Conservation (phyloP, 1,139 yeast species). For the Diutina neorugosa region DNA sequence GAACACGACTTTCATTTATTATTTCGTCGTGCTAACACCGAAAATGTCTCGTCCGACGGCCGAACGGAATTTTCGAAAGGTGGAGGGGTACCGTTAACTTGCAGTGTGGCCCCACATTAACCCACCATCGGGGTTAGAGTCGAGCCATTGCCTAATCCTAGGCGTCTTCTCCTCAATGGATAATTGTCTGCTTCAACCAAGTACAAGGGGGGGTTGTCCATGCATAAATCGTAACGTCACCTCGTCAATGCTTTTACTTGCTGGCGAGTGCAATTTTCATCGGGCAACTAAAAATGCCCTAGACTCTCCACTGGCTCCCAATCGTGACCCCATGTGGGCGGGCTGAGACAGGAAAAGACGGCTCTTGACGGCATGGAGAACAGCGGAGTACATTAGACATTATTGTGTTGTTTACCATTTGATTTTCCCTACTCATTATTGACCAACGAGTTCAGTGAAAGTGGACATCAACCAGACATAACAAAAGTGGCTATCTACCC, state of each 20-base stretch:
- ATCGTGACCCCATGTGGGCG: neutral
- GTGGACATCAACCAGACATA: no score
- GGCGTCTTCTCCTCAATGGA: neutral
- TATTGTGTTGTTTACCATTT: no score
- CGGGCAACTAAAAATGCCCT: neutral
- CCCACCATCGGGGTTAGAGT: neutral
- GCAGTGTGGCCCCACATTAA: neutral
- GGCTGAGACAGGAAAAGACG: neutral
- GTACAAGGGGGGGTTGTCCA: neutral
- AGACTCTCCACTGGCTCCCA: neutral
- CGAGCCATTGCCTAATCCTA: neutral
- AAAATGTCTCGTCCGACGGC: neutral
- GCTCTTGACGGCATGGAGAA: no score
- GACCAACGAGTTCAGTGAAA: no score
- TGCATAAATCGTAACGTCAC: neutral
- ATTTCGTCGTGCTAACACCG: neutral
- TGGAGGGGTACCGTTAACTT: neutral
- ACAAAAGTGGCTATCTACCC: no score
- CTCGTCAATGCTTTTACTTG: neutral
- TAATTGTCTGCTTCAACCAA: neutral
- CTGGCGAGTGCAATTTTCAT: neutral
- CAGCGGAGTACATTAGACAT: no score
- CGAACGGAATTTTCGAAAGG: neutral
- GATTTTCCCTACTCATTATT: no score
- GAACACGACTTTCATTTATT: conserved; percentile 26